Evolutionary conservation across 2,329 filamentous ascomycete species (phyloP).

Genomic region (Magnaporthiopsis poae): DNA sequence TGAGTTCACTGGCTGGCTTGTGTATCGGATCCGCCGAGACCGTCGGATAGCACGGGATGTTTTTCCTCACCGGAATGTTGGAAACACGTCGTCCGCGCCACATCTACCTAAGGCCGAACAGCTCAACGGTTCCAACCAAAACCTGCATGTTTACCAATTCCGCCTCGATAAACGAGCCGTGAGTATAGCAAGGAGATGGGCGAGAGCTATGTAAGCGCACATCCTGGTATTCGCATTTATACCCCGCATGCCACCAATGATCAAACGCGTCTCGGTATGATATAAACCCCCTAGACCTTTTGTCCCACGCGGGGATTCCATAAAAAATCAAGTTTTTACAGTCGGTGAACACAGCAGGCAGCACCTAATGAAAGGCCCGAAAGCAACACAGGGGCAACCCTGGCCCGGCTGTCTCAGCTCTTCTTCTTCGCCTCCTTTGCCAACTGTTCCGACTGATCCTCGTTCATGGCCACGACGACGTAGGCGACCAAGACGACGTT

Average conservation of each 20-base stretch:
- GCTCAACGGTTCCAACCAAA: neutral
- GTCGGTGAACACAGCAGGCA: too few relatives aligned
- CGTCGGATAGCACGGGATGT: neutral
- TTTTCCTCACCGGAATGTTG: neutral
- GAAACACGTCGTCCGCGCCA: neutral
- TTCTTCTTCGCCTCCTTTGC: slow-evolving; percentile 42
- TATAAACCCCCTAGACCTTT: neutral
- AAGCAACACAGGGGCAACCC: too few relatives aligned
- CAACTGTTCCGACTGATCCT: slow-evolving; percentile 55
- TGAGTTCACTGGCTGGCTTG: neutral
- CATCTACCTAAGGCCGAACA: neutral
- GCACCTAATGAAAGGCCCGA: too few relatives aligned
- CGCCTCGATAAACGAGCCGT: neutral
- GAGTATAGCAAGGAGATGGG: neutral
- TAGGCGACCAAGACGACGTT: slow-evolving; percentile 89
- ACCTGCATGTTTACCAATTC: neutral
- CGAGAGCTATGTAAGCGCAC: too few relatives aligned
- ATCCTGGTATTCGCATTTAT: neutral
- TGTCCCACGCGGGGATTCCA: neutral
- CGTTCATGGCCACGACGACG: slow-evolving; percentile 79
- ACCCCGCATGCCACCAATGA: neutral
- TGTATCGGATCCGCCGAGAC: neutral
- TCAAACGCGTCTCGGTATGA: too few relatives aligned
- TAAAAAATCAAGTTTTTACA: too few relatives aligned
- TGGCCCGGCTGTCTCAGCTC: slow-evolving; percentile 21